Evolutionary conservation across 1,284 basidiomycete species (phyloP), one percentile per base, ranked within the genome.

Genomic region (Trichosporon sp.): DNA sequence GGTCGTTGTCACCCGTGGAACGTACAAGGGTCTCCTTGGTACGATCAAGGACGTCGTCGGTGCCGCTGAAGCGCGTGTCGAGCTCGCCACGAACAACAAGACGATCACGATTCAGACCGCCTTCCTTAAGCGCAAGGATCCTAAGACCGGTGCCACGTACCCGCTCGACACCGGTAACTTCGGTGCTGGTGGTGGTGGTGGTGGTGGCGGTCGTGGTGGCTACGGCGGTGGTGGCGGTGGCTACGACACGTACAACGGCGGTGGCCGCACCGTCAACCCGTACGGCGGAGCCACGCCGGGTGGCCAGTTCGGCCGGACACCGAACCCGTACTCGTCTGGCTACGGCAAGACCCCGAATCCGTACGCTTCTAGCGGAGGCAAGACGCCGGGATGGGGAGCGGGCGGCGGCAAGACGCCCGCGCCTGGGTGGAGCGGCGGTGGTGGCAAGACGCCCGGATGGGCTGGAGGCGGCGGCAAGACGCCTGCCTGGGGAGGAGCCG

Each of bases 21-120:
- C 92, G 0, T 90, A 92, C 82, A 99, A 99, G 85, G 94, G 95
- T 8, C 91, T 96, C 77, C 87, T 91, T 66, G 97, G 97, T 6
- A 90, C 91, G 11, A 92, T 99, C 87, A 98, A 96, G 84, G 97
- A 98, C 80, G 93, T 94, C 12, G 96, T 95, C 70, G 96, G 95
- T 12, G 68, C 70, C 8, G 87, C 88, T 64, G 87, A 91, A 74
- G 93, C 92, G 0, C 89, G 97, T 67, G 95, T 99, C 12, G 97
- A 99, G 84, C 86, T 99, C 26, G 89, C 92, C 74, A 93, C 94
- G 1, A 91, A 91, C 68, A 95, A 95, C 84, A 96, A 95, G 85
- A 88, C 95, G 31, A 90, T 98, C 74, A 91, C 91, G 8, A 90
- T 98, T 72, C 91, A 91, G 65, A 91, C 95, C 78, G 88, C 89